Evolutionary conservation across 495 filamentous ascomycete species (phyloP), one percentile per base, ranked within the genome.

Genomic region (Neurospora intermedia): DNA sequence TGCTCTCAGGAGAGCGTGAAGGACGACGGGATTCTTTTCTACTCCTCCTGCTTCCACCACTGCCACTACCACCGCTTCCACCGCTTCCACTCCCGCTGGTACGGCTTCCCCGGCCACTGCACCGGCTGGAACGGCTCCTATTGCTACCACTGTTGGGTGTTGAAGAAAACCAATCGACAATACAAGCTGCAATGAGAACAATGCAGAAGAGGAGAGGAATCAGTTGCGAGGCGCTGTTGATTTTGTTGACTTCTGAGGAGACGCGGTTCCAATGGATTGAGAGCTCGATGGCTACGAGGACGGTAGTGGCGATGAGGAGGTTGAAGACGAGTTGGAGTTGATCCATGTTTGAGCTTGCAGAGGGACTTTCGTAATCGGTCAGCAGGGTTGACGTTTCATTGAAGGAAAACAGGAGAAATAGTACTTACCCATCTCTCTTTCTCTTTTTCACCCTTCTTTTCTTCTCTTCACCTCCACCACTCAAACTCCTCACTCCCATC

Each of bases 211-310:
- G 42, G 6, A 84, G 77, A 0, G 83, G 83, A 11, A 84, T 82
- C 1, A 81, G 75, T 43, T 85, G 83, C 0, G 78, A 79, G 0
- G 79, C 76, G 1, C 78, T 75, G 20, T 74, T 76, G 9, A 81
- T 77, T 8, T 76, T 73, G 59, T 78, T 76, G 62, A 74, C 70
- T 16, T 27, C 74, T 15, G 59, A 18, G 1, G 73, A 69, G 69
- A 81, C 76, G 20, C 69, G 59, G 76, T 85, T 82, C 82, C 83
- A 85, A 7, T 59, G 16, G 41, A 85, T 82, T 4, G 81, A 80
- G 6, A 83, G 76, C 72, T 85, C 84, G 31, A 79, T 78, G 15
- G 81, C 84, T 11, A 75, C 66, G 27, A 82, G 75, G 39, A 82
- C 71, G 35, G 77, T 66, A 41, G 74, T 69, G 13, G 78, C 78